phyloP scores from a whole-genome alignment of 345 rosid species.

The Eutrema japonicum region DNA sequence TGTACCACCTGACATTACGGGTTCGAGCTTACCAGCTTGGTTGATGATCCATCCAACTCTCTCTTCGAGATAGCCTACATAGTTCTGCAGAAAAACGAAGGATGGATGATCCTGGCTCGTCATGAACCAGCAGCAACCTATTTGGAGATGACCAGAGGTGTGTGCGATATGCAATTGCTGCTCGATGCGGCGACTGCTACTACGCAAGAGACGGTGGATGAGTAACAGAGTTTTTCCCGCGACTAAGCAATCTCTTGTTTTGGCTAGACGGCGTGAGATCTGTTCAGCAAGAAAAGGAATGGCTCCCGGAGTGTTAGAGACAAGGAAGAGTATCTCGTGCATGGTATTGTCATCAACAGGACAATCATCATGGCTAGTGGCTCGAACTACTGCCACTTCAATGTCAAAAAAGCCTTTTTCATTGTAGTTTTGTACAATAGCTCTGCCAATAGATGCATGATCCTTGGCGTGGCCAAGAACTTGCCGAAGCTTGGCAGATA shows the following conservation, averaged over 20 bases:
- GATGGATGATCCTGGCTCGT: constrained; percentile 37
- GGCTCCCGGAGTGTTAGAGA: constrained; percentile 64
- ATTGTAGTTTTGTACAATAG: constrained; percentile 56
- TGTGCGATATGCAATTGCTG: constrained; percentile 62
- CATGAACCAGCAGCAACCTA: constrained; percentile 52
- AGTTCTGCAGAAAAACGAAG: constrained; percentile 55
- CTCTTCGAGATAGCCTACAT: constrained; percentile 74
- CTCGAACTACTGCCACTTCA: constrained; percentile 78
- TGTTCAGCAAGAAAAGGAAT: constrained; percentile 75
- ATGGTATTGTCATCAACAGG: constrained; percentile 71
- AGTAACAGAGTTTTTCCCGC: constrained; percentile 80
- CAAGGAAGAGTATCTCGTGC: constrained; percentile 88
- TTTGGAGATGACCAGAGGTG: constrained; percentile 74
- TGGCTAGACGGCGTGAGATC: constrained; percentile 75
- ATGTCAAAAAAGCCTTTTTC: constrained; percentile 61
- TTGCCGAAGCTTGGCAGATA: constrained; percentile 58
- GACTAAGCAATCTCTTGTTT: constrained; percentile 67
- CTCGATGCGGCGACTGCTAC: constrained; percentile 79
- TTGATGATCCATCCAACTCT: constrained; percentile 82
- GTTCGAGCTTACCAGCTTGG: constrained; percentile 87
- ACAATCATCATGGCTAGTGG: constrained; percentile 66
- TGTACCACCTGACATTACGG: constrained; percentile 51
- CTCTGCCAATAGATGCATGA: constrained; percentile 79
- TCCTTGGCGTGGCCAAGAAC: constrained; percentile 76
- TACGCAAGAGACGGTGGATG: constrained; percentile 79